Evolutionary conservation across 495 filamentous ascomycete species (phyloP), one percentile per base, ranked within the genome.

Genomic region (Podospora sp.): DNA sequence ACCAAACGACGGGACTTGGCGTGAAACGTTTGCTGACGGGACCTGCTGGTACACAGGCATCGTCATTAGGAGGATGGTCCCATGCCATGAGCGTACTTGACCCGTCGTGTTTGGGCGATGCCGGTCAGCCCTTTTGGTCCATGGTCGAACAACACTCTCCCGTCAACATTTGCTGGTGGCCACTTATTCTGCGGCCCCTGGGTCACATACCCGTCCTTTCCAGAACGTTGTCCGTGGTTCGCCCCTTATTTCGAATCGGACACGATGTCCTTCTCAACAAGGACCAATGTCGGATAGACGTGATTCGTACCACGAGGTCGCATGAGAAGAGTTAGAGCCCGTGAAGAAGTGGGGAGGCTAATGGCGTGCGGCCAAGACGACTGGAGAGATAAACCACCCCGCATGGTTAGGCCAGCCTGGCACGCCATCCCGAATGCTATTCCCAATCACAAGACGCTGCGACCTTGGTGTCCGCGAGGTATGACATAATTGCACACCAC

Each of bases 401-500:
- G 61, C 61, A 51, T 21, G 26, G 35, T 24, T 26, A 26, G 60
- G 60, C 60, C 46, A 20, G 20, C 35, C 60, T 22, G 36, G 61
- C 61, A 63, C 61, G 46, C 61, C 46, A 63, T 51, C 6, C 46
- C 33, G 60, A n/a, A 56, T 57, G 62, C 62, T 25, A 65, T 40
- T 58, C 52, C 52, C 62, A 56, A 65, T 65, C 50, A 65, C 62
- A 57, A 9, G 26, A 57, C 51, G 33, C 51, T 46, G 51, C 46
- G 49, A 53, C 61, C 18, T 20, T 29, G 25, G 35, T 11, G 24
- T 20, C 52, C 29, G 62, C 33, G 29, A 21, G 52, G 52, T 63
- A 63, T 65, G 62, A 65, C 62, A 65, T 65, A 65, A 65, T 65
- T 56, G 18, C 52, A 57, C 62, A 36, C 51, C 24, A n/a, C 56